phyloP scores from a whole-genome alignment of 2,329 filamentous ascomycete genomes.

The Aspergillus aculeatus region DNA sequence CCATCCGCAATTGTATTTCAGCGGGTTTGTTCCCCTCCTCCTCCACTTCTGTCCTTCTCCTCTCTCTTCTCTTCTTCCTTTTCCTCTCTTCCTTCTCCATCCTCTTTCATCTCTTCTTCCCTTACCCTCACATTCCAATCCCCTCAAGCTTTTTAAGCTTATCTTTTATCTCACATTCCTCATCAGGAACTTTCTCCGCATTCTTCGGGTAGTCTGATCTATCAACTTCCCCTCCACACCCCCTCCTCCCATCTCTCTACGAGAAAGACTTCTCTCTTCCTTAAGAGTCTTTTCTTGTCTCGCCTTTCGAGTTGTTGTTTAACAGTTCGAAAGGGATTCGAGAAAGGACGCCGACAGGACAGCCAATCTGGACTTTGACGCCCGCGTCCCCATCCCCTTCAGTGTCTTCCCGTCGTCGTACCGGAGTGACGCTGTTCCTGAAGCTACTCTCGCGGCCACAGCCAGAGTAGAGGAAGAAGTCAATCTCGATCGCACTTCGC shows the following conservation, averaged over 20 bases:
- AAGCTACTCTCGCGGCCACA: slow-evolving; percentile 59
- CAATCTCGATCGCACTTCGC: slow-evolving; percentile 69
- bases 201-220: slow-evolving; percentile 24
- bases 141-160: slow-evolving; percentile 14
- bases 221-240: slow-evolving; percentile 18
- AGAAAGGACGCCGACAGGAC: slow-evolving; percentile 74
- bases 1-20: slow-evolving; percentile 12
- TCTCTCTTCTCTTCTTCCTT: slow-evolving; percentile 3
- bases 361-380: slow-evolving; percentile 99
- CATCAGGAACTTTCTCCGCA: slow-evolving; percentile 21
- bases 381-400: slow-evolving; percentile 97
- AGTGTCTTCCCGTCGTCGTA: slow-evolving; percentile 99
- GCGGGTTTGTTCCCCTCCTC: slow-evolving; percentile 5
- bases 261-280: slow-evolving; percentile 39
- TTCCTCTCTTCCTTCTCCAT: slow-evolving; percentile 13
- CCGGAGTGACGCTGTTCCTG: slow-evolving; percentile 69
- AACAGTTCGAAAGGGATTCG: slow-evolving; percentile 56
- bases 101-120: slow-evolving; percentile 17
- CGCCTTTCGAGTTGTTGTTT: slow-evolving; percentile 47
- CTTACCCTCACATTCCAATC: slow-evolving; percentile 13
- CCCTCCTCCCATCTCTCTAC: slow-evolving; percentile 16
- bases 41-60: slow-evolving; percentile 3
- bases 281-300: slow-evolving; percentile 50
- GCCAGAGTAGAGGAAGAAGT: slow-evolving; percentile 83
- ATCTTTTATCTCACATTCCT: slow-evolving; percentile 18